Percentiles rank a stretch among this genome's conserved stretches.
Evolutionary conservation across 2,329 filamentous ascomycete species (phyloP).

Genomic region (Diplodia corticola): DNA sequence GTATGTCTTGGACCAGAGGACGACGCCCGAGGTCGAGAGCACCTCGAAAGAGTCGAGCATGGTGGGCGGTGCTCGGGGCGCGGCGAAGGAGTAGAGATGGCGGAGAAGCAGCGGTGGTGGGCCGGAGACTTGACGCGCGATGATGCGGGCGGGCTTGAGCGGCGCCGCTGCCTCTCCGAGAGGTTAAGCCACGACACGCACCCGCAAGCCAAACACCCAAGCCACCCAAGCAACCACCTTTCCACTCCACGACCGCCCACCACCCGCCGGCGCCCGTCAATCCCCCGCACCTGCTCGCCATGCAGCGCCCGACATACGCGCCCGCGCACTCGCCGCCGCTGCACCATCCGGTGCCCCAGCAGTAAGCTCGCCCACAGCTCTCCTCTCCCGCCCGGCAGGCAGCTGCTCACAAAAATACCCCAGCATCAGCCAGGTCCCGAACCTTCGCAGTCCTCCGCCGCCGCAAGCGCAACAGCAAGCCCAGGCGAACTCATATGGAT

Average conservation of each 20-base stretch:
- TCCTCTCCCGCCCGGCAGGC: background rate
- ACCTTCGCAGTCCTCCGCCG: constrained; percentile 90
- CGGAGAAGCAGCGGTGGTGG: constrained; percentile 8
- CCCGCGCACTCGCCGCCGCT: constrained; percentile 80
- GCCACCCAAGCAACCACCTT: background rate
- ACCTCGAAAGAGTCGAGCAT: constrained; percentile 99
- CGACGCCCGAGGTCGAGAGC: constrained; percentile 90
- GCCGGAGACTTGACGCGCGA: constrained; percentile 13
- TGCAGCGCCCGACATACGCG: constrained; percentile 86
- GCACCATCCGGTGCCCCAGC: constrained; percentile 50
- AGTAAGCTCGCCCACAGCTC: constrained; percentile 13
- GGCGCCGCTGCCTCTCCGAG: background rate
- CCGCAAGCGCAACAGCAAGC: constrained; percentile 74
- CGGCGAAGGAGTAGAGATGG: constrained; percentile 11
- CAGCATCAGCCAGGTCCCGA: constrained; percentile 85
- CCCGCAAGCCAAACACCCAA: background rate
- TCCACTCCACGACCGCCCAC: background rate
- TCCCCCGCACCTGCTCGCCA: constrained; percentile 46
- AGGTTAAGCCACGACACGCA: constrained; percentile 15
- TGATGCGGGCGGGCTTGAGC: constrained; percentile 14
- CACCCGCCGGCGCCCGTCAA: background rate
- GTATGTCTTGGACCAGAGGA: constrained; percentile 92
- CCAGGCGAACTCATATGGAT: constrained; percentile 69
- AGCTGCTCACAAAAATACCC: constrained; percentile 12
- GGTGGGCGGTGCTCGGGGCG: constrained; percentile 29